A percentile compares a stretch with the other conserved stretches of the same genome.
phyloP scores from a whole-genome alignment of 1,284 basidiomycete species.

The Ganoderma sp. region DNA sequence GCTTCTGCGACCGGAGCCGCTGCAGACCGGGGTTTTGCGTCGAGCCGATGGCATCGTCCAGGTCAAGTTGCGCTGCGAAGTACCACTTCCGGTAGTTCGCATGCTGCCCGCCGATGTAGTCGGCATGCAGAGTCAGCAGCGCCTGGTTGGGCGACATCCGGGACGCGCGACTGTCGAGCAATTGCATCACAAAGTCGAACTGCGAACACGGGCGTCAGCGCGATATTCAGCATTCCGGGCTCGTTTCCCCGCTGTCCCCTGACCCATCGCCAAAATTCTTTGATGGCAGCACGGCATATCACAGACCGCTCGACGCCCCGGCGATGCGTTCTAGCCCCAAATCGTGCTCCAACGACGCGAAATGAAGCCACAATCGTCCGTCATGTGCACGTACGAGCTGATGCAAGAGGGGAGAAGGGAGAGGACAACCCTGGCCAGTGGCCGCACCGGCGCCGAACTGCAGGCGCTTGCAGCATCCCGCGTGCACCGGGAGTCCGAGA shows the following conservation, averaged over 20 bases:
- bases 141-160: constrained; percentile 98
- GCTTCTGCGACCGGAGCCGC: constrained; percentile 70
- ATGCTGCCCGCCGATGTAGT: constrained; percentile 98
- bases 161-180: constrained; percentile 95
- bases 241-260: not conserved
- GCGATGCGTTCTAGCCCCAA: too few species aligned
- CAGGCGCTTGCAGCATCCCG: not conserved
- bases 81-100: constrained; percentile 99
- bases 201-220: constrained; percentile 33
- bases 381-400: too few species aligned
- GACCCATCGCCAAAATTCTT: not conserved
- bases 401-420: too few species aligned
- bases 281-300: not conserved
- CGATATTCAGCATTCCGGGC: constrained; percentile 4
- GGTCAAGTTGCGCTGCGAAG: constrained; percentile 98
- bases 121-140: constrained; percentile 93
- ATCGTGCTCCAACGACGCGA: too few species aligned
- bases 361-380: too few species aligned
- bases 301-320: not conserved
- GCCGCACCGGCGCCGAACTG: too few species aligned
- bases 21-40: constrained; percentile 90
- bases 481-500: not conserved
- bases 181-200: constrained; percentile 99
- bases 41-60: constrained; percentile 96
- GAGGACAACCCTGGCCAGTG: too few species aligned